Percentiles rank a stretch among this genome's conserved stretches.
Evolutionary conservation across 2,329 filamentous ascomycete genomes (phyloP).

Genomic region (Teratosphaeria zuluensis): DNA sequence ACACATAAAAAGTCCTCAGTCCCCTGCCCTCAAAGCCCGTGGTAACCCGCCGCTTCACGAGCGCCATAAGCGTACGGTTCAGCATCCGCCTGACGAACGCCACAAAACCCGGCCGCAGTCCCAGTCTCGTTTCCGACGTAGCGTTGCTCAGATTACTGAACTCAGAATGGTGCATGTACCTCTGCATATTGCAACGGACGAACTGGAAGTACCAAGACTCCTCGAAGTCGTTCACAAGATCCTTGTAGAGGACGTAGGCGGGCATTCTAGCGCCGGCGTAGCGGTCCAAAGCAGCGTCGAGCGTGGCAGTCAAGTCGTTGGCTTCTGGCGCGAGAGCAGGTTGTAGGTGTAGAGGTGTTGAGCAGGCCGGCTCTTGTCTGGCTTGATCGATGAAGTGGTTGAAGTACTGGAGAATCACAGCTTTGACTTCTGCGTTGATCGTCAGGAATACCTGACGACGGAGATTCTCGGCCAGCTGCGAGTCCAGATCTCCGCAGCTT

Average conservation of each 20-base stretch:
- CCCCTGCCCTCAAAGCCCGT: not conserved
- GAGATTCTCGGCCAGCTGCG: not conserved
- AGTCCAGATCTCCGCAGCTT: not conserved
- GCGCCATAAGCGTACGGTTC: not conserved
- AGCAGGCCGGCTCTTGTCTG: not conserved
- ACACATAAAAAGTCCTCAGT: not conserved
- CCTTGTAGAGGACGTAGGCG: not conserved
- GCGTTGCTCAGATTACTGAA: not conserved
- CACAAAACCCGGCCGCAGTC: not conserved
- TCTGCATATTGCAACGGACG: not conserved
- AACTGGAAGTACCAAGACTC: not conserved
- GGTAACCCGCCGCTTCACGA: not conserved
- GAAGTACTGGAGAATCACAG: not conserved
- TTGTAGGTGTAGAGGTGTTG: slow-evolving; percentile 2
- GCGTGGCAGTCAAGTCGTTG: not conserved
- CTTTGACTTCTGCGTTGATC: not conserved
- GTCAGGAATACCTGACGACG: not conserved
- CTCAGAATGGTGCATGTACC: not conserved
- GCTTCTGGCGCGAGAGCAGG: not conserved
- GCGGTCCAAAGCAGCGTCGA: not conserved
- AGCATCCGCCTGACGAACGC: slow-evolving; percentile 3
- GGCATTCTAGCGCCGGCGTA: not conserved
- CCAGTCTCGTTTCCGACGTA: not conserved
- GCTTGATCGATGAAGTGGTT: not conserved
- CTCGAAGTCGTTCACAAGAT: not conserved